Base-by-base conservation (phyloP, 2,329 filamentous ascomycete genomes). In the Colletotrichum graminicola region DNA sequence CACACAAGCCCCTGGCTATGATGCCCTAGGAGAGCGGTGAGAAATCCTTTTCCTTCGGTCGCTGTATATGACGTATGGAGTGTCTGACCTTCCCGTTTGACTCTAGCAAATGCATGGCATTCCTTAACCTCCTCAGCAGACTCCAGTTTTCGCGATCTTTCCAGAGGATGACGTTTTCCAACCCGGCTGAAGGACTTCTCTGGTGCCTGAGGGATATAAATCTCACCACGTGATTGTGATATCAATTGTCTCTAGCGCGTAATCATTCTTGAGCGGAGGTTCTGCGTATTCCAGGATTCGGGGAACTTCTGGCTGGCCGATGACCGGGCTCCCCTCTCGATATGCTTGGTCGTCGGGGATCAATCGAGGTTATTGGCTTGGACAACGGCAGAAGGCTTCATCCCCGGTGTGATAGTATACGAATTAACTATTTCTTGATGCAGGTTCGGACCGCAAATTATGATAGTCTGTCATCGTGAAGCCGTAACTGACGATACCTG, bases 41-140 rank as follows among this genome's bases (percentile, higher is more conserved):
- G 26, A 26, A 5, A 11, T 47, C 34, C 49, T 60, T 55, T 49
- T 23, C 21, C 29, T 47, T 47, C n/a, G 21, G 43, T 34, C n/a
- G 39, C 21, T 34, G 12, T 26, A n/a, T 32, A 66, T 70, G 67
- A 70, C 67, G 67, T 61, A 70, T 43, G 34, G 10, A 39, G 36
- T 4, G 18, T 7, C 6, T 51, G 29, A 70, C 67, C 67, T 70
- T 70, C 67, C 67, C 29, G 1, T 61, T 70, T 55, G 47, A 70
- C 39, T n/a, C 56, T 70, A 70, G 67, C 49, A 23, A 55, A 56
- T 66, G 67, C 67, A 70, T 66, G 67, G 67, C 62, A 49, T 41
- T 41, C 66, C 45, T 60, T 39, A 43, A 34, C 39, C 18, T 29
- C 16, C 21, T 55, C 29, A 14, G 34, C 39, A 59, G 45, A 41